Conservation (phyloP, 2,329 filamentous ascomycete genomes). For the Colletotrichum tofieldiae region DNA sequence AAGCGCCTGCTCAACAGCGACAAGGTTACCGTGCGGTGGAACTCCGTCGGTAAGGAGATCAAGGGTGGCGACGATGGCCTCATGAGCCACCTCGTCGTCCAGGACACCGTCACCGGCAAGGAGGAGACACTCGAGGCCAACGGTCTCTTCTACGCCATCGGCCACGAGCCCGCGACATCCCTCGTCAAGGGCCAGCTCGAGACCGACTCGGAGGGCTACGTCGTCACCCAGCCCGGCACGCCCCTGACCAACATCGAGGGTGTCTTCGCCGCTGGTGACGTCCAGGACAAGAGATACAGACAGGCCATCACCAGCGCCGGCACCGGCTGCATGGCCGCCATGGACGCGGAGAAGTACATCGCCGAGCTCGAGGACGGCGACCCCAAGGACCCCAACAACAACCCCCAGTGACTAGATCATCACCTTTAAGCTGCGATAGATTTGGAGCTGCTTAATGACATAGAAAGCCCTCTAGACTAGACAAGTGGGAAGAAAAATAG, state of each 20-base stretch:
- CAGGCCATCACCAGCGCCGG: conserved; percentile 98
- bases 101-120: conserved; percentile 82
- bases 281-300: conserved; percentile 98
- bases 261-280: conserved; percentile 96
- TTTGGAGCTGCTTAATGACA: conserved; percentile 11
- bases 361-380: conserved; percentile 76
- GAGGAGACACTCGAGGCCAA: conserved; percentile 90
- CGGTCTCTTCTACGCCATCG: conserved; percentile 97
- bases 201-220: conserved; percentile 91
- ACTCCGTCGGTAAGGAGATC: conserved; percentile 86
- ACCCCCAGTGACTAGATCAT: conserved; percentile 40
- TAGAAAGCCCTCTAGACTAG: conserved; percentile 25
- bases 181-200: conserved; percentile 93
- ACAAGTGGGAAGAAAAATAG: conserved; percentile 32
- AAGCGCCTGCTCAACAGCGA: conserved; percentile 85
- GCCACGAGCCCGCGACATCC: conserved; percentile 93
- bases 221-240: conserved; percentile 90
- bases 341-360: conserved; percentile 96
- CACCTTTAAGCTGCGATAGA: conserved; percentile 31
- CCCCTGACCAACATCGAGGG: conserved; percentile 90
- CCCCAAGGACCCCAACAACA: conserved; percentile 39
- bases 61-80: conserved; percentile 87
- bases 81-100: conserved; percentile 90
- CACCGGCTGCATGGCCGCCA: conserved; percentile 93
- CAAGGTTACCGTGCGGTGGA: conserved; percentile 93